Conservation (phyloP, 495 filamentous ascomycete species). For the Penicillium antarcticum region DNA sequence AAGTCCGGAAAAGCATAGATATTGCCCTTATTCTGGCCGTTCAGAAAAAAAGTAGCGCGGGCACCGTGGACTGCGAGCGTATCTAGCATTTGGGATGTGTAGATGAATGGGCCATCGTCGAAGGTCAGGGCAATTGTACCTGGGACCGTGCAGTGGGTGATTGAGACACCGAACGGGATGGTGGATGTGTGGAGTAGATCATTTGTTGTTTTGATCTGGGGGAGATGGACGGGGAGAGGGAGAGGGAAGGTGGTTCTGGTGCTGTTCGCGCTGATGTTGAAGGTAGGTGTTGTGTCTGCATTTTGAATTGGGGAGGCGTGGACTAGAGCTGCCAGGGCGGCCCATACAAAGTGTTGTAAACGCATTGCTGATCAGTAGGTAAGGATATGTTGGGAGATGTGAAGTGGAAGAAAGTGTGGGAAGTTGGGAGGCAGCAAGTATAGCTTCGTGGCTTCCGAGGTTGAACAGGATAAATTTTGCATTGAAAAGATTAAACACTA, state of each 20-base stretch:
- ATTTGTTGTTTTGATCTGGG: too few relatives aligned
- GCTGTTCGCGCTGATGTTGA: background rate
- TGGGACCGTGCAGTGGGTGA: conserved; percentile 56
- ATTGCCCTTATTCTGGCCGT: conserved; percentile 63
- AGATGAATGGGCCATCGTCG: conserved; percentile 70
- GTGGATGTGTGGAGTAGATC: background rate
- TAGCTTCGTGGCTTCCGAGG: background rate
- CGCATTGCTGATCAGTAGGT: background rate
- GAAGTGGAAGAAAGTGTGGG: background rate
- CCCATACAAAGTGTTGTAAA: background rate
- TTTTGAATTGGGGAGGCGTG: background rate
- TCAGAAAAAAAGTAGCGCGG: conserved; percentile 73
- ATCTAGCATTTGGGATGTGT: conserved; percentile 62
- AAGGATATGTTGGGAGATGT: background rate
- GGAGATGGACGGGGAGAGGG: too few relatives aligned
- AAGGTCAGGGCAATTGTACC: conserved; percentile 70
- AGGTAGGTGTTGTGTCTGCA: background rate
- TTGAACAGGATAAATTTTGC: background rate
- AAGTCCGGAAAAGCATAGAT: conserved; percentile 46
- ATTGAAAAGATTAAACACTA: background rate
- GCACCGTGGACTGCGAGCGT: conserved; percentile 55
- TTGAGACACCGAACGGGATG: conserved; percentile 50
- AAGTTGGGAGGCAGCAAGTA: background rate
- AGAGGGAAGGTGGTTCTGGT: background rate
- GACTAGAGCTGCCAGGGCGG: background rate